phyloP scores from a whole-genome alignment of 768 basidiomycete species.

The Dentipellis sp. region DNA sequence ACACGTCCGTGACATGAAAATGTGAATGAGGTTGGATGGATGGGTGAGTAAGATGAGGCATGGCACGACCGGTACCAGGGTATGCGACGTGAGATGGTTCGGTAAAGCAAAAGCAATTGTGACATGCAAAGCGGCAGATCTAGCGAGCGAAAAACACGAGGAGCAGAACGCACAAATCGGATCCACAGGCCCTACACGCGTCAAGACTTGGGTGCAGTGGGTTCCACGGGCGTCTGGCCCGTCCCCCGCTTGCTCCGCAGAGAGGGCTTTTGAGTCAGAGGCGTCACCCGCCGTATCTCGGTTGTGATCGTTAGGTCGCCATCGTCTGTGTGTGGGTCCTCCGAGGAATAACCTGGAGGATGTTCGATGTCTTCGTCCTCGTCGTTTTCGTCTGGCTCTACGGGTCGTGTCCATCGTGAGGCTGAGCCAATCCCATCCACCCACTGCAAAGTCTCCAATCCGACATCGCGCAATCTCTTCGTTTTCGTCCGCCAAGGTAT shows the following conservation, averaged over 20 bases:
- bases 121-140: not conserved
- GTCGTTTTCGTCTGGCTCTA: slow-evolving; percentile 23
- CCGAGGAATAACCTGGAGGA: slow-evolving; percentile 21
- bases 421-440: slow-evolving; percentile 59
- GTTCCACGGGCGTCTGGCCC: not conserved
- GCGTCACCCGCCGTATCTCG: slow-evolving; percentile 37
- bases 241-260: slow-evolving; percentile 16
- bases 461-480: slow-evolving; percentile 52
- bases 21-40: slow-evolving; percentile 4
- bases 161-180: slow-evolving; percentile 3
- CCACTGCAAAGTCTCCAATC: slow-evolving; percentile 52
- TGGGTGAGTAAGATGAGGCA: not conserved
- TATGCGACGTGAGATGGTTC: not conserved
- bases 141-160: not conserved
- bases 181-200: not conserved
- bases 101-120: not conserved
- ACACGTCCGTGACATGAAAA: not conserved
- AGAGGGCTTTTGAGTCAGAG: slow-evolving; percentile 62
- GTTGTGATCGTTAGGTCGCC: slow-evolving; percentile 22
- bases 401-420: slow-evolving; percentile 47
- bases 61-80: not conserved
- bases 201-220: not conserved
- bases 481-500: slow-evolving; percentile 54
- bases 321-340: slow-evolving; percentile 20
- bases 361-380: slow-evolving; percentile 31